Evolutionary conservation across 805 yeast species (phyloP).

Genomic region (Ogataea trehaloabstinens): DNA sequence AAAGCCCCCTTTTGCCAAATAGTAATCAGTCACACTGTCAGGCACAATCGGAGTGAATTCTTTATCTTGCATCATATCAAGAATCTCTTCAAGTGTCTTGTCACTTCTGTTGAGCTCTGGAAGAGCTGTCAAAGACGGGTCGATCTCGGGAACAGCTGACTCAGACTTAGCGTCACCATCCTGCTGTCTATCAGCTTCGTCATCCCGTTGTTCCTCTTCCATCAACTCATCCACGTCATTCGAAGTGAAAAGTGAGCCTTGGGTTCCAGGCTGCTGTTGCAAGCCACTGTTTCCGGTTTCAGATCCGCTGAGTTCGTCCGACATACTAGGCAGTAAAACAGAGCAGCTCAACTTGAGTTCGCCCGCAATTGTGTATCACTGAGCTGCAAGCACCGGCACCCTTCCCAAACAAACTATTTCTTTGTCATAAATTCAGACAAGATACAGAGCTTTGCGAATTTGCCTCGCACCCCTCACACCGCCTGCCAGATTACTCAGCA

Average conservation of each 20-base stretch:
- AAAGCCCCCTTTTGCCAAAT: constrained; percentile 75
- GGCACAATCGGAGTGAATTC: constrained; percentile 96
- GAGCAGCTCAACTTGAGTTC: too few relatives aligned
- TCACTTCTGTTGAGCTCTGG: constrained; percentile 77
- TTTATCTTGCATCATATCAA: constrained; percentile 89
- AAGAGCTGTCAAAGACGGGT: constrained; percentile 35
- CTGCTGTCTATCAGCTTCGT: constrained; percentile 5
- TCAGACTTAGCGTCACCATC: not conserved
- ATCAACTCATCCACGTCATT: constrained; percentile 22
- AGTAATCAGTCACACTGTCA: constrained; percentile 93
- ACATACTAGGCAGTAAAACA: too few relatives aligned
- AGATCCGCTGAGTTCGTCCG: too few relatives aligned
- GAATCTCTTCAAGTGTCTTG: constrained; percentile 77
- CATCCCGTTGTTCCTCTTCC: constrained; percentile 21
- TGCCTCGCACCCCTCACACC: too few relatives aligned
- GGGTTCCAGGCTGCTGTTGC: constrained; percentile 1
- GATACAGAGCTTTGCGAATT: too few relatives aligned
- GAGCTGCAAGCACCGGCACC: too few relatives aligned
- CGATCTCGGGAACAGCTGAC: constrained; percentile 17
- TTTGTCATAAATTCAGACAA: too few relatives aligned
- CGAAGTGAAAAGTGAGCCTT: constrained; percentile 18
- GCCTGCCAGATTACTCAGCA: too few relatives aligned
- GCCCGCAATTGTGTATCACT: too few relatives aligned
- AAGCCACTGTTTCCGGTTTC: too few relatives aligned
- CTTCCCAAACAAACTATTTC: too few relatives aligned